Base-by-base conservation (phyloP, 2,329 filamentous ascomycete species). In the Penicillium sp. region DNA sequence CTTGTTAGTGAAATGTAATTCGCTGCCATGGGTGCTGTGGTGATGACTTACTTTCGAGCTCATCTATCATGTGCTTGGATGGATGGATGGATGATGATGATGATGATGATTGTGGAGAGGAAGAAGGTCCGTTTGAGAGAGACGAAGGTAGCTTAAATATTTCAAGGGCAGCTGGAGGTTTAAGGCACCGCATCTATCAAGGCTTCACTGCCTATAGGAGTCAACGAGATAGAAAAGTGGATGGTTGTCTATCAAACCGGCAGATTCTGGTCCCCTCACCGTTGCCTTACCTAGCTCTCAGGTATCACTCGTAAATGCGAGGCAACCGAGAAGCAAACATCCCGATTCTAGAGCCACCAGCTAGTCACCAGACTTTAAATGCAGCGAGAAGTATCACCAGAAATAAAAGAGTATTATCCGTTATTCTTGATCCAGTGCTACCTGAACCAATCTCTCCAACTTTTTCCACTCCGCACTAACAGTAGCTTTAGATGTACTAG, bases 381-480 rank as follows among this genome's bases (percentile, higher is more conserved):
- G 33, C 50, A 24, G 13, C 9, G 8, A 26, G 17, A 37, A 37
- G 35, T 37, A 15, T 37, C 15, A 50, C 17, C 5, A 50, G 47
- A 33, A 22, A 33, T 15, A 17, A 22, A 19, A 19, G 2, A 38
- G 3, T 24, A 17, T 12, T 4, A 38, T 37, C 12, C 2, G 37
- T 49, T 58, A 62, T 45, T 61, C 77, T 69, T 24, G 73, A 68
- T 59, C 73, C 70, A 68, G 44, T 30, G 68, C 68, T 26, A 61
- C 57, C 40, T 68, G 60, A 38, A 72, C 72, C 51, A 80, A 61
- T 55, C 67, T 62, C 56, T 82, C 81, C 64, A 85, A 72, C 71
- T 85, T 84, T 66, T 80, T 78, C 70, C 81, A 85, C 70, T 84
- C 83, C 47, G 72, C 73, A 50, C 65, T 64, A 17, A 77, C 68